Percentiles rank a stretch among this genome's conserved stretches.
These are phyloP conservation scores for Coniochaeta pulveracea DNA, from an alignment of 2,329 filamentous ascomycete genomes.

Conservation along the genomic window DNA sequence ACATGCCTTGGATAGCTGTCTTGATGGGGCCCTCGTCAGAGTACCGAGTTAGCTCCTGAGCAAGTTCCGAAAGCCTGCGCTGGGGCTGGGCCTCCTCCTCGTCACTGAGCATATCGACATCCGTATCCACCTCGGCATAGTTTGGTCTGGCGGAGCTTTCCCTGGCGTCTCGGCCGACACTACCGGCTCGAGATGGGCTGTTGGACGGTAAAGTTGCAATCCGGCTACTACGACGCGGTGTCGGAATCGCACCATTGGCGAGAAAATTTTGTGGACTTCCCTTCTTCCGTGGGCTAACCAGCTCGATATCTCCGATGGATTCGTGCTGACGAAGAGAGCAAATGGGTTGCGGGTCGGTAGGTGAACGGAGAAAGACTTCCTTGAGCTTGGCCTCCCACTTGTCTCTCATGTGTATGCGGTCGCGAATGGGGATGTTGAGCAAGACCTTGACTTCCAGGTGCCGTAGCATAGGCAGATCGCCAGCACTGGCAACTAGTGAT, in stretches of 20 bases:
- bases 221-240: slow-evolving; percentile 25
- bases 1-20: slow-evolving; percentile 47
- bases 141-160: slow-evolving; percentile 11
- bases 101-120: slow-evolving; percentile 24
- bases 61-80: no score
- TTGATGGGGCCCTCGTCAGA: not conserved
- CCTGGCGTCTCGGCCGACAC: slow-evolving; percentile 13
- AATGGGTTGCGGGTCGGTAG: slow-evolving; percentile 12
- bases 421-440: slow-evolving; percentile 70
- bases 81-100: slow-evolving; percentile 8
- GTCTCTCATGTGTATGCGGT: slow-evolving; percentile 67
- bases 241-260: no score
- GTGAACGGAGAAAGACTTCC: slow-evolving; percentile 47
- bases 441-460: slow-evolving; percentile 64
- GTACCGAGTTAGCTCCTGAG: no score
- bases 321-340: slow-evolving; percentile 7
- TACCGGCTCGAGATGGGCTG: slow-evolving; percentile 18
- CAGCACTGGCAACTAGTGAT: slow-evolving; percentile 64
- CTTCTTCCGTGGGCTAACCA: not conserved
- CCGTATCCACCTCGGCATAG: slow-evolving; percentile 35
- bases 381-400: slow-evolving; percentile 65
- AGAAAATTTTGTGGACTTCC: no score
- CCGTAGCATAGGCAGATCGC: slow-evolving; percentile 54
- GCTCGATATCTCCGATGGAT: slow-evolving; percentile 1
- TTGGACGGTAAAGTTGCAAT: slow-evolving; percentile 16